These are phyloP conservation scores for Aquilaria agallochum DNA, from an alignment of 441 rosid species.

Conservation along the genomic window DNA sequence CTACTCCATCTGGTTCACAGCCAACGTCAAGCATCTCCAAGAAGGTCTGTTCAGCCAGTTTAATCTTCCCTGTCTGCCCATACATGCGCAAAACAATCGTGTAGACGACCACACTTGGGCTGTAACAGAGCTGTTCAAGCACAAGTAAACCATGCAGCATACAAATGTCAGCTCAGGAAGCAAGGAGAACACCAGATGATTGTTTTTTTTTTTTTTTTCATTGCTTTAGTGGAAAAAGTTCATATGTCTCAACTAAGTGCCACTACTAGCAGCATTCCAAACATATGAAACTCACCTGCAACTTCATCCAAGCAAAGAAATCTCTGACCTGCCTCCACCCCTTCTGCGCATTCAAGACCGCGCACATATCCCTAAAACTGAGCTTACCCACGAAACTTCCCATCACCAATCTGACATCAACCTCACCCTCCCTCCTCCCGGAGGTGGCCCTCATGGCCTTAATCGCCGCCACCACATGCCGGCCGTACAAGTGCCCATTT, in stretches of 20 bases:
- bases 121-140: constrained; percentile 75
- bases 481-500: constrained; percentile 76
- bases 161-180: no score
- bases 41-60: constrained; percentile 78
- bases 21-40: constrained; percentile 92
- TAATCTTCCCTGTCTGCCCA: constrained; percentile 89
- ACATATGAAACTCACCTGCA: constrained; percentile 44
- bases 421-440: constrained; percentile 36
- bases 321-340: constrained; percentile 82
- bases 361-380: constrained; percentile 86
- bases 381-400: constrained; percentile 73
- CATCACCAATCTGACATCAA: constrained; percentile 67
- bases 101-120: constrained; percentile 69
- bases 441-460: constrained; percentile 65
- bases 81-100: constrained; percentile 73
- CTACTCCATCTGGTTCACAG: constrained; percentile 89
- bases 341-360: constrained; percentile 81
- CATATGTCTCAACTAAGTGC: no score
- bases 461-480: constrained; percentile 82
- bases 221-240: no score
- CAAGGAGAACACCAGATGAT: no score
- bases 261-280: background rate
- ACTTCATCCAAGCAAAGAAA: constrained; percentile 90
- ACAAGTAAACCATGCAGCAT: constrained; percentile 12
- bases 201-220: no score